Conservation (phyloP, 371 early-diverging fungal species). For the Rhizomucor pusillus region DNA sequence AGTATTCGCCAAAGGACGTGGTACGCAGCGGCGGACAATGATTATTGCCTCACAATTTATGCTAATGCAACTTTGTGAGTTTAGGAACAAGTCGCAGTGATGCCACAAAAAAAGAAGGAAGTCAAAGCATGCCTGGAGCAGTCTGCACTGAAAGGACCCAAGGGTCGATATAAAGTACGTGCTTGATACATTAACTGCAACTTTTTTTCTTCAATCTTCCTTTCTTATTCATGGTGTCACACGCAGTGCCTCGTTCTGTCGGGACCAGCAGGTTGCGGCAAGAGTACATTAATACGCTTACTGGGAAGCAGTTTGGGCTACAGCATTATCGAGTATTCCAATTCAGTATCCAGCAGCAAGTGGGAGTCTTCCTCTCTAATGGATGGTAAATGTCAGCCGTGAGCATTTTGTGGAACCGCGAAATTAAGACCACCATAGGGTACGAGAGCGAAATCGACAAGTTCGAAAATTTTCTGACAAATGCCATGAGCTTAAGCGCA, state of each 20-base stretch:
- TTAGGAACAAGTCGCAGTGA: background rate
- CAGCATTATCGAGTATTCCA: conserved; percentile 31
- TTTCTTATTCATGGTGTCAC: too few species aligned
- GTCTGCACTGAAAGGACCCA: too few species aligned
- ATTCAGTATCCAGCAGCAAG: background rate
- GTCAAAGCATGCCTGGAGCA: too few species aligned
- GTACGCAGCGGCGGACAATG: too few species aligned
- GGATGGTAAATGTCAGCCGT: background rate
- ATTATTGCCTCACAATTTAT: too few species aligned
- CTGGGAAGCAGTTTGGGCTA: conserved; percentile 16
- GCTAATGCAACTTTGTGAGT: too few species aligned
- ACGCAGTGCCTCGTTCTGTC: conserved; percentile 25
- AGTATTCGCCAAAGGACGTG: too few species aligned
- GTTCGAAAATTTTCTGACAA: conserved; percentile 18
- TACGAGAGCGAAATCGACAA: conserved; percentile 15
- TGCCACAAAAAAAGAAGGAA: background rate
- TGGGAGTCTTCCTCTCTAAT: conserved; percentile 1
- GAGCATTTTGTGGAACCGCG: background rate
- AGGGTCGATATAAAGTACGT: too few species aligned
- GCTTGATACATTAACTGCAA: too few species aligned
- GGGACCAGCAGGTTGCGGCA: conserved; percentile 39
- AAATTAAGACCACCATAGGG: conserved; percentile 6
- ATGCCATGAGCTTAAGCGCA: conserved; percentile 5
- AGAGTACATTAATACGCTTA: conserved; percentile 34
- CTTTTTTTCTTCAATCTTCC: too few species aligned